A percentile compares a stretch with the other conserved stretches of the same genome.
These are phyloP conservation scores for Didymellaceae sp. DNA, from an alignment of 2,329 filamentous ascomycete genomes.

Conservation along the genomic window DNA sequence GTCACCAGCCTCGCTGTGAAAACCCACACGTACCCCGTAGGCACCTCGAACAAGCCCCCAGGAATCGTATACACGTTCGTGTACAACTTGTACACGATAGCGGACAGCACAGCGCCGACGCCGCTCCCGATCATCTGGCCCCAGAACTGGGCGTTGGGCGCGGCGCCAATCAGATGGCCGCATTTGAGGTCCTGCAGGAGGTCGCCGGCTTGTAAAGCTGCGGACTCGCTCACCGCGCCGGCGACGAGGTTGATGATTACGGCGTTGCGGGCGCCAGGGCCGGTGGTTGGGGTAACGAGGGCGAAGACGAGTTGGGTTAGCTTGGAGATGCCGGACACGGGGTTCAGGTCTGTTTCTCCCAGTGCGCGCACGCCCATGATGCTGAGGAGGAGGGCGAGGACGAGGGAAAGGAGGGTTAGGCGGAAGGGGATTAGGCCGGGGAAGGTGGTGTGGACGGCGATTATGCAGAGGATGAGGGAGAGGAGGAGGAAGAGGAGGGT, in stretches of 20 bases:
- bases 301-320: conserved; percentile 96
- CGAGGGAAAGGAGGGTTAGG: conserved; percentile 82
- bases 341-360: conserved; percentile 90
- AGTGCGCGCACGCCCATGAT: conserved; percentile 70
- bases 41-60: conserved; percentile 88
- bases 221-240: conserved; percentile 83
- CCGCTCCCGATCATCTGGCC: conserved; percentile 92
- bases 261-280: conserved; percentile 69
- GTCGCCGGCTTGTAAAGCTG: conserved; percentile 92
- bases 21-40: conserved; percentile 96
- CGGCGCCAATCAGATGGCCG: conserved; percentile 88
- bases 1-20: conserved; percentile 94
- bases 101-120: conserved; percentile 83
- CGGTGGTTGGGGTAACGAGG: conserved; percentile 73
- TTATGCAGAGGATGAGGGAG: conserved; percentile 80
- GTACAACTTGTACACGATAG: conserved; percentile 87
- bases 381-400: conserved; percentile 72
- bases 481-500: conserved; percentile 77
- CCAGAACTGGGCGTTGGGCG: conserved; percentile 94
- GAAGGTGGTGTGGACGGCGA: conserved; percentile 83
- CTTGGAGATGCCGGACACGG: conserved; percentile 95
- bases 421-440: conserved; percentile 79
- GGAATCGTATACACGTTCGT: conserved; percentile 89
- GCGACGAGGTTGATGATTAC: conserved; percentile 96
- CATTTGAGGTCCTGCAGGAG: conserved; percentile 98